phyloP scores from a whole-genome alignment of 345 rosid genomes.

The Mangifera indica region DNA sequence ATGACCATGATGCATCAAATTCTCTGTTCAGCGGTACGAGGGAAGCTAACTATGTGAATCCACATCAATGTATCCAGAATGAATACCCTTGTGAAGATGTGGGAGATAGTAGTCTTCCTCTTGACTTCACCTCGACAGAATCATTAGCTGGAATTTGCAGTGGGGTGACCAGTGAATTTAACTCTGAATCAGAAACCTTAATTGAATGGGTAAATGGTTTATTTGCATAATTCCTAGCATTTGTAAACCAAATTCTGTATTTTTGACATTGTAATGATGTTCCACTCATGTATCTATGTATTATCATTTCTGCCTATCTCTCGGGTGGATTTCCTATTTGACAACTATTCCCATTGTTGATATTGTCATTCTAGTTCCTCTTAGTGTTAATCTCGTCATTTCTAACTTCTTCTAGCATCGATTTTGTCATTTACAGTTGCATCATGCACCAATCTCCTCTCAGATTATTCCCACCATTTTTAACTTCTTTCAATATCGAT shows the following conservation, averaged over 20 bases:
- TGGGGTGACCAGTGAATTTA: background rate
- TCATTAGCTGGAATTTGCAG: background rate
- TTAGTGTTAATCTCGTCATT: too few species aligned
- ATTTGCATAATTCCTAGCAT: background rate
- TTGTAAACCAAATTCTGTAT: background rate
- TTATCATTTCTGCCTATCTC: too few species aligned
- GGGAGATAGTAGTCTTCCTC: background rate
- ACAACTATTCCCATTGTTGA: too few species aligned
- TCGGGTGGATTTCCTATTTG: too few species aligned
- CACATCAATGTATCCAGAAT: background rate
- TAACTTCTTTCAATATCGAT: too few species aligned
- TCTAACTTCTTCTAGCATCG: too few species aligned
- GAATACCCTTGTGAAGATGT: background rate
- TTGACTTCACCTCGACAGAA: background rate
- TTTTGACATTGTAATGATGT: background rate
- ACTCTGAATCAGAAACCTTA: conserved; percentile 1
- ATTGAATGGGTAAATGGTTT: background rate
- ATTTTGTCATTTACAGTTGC: too few species aligned
- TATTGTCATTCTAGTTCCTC: too few species aligned
- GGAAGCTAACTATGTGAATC: background rate
- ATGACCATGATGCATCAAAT: background rate
- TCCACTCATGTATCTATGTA: background rate
- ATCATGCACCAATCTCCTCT: too few species aligned
- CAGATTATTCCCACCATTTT: too few species aligned
- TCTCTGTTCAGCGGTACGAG: background rate